phyloP scores from a whole-genome alignment of 306 rosid species.

The Trifolium subterraneum region DNA sequence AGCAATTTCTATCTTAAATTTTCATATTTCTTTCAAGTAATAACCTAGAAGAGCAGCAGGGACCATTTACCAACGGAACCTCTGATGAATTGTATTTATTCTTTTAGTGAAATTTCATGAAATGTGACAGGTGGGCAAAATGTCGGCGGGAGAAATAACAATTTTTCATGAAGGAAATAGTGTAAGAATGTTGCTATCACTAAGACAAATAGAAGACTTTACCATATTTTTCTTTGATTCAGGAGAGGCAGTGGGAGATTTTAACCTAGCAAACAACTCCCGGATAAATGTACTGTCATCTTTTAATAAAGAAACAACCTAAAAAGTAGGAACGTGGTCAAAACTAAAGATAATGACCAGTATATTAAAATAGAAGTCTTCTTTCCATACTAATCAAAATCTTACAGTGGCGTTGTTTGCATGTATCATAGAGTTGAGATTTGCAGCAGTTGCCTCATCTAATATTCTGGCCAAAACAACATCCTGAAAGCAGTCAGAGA shows the following conservation, averaged over 20 bases:
- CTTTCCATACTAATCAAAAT: slow-evolving; percentile 33
- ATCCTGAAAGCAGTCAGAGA: slow-evolving; percentile 61
- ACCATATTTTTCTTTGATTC: slow-evolving; percentile 88
- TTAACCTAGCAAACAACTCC: slow-evolving; percentile 81
- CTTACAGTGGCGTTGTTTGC: slow-evolving; percentile 81
- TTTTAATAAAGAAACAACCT: slow-evolving; percentile 90
- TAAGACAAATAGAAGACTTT: slow-evolving; percentile 35
- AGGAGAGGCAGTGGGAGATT: slow-evolving; percentile 62
- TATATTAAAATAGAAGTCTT: slow-evolving; percentile 19
- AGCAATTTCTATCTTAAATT: background rate
- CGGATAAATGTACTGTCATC: slow-evolving; percentile 87
- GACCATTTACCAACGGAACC: slow-evolving; percentile 45
- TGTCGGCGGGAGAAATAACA: slow-evolving; percentile 29
- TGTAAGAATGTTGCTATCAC: slow-evolving; percentile 13
- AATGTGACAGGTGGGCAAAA: slow-evolving; percentile 38
- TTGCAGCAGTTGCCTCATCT: slow-evolving; percentile 83
- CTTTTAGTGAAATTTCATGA: slow-evolving; percentile 42
- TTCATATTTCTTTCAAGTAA: slow-evolving; percentile 15
- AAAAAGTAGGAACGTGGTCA: slow-evolving; percentile 41
- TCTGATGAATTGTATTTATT: slow-evolving; percentile 43
- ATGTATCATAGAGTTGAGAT: slow-evolving; percentile 84
- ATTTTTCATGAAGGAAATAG: background rate
- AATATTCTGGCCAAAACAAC: slow-evolving; percentile 83
- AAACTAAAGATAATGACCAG: slow-evolving; percentile 31
- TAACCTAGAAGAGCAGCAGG: slow-evolving; percentile 43